These are phyloP conservation scores for Leptographium wingfieldii DNA, from an alignment of 2,329 filamentous ascomycete genomes.

Conservation along the genomic window DNA sequence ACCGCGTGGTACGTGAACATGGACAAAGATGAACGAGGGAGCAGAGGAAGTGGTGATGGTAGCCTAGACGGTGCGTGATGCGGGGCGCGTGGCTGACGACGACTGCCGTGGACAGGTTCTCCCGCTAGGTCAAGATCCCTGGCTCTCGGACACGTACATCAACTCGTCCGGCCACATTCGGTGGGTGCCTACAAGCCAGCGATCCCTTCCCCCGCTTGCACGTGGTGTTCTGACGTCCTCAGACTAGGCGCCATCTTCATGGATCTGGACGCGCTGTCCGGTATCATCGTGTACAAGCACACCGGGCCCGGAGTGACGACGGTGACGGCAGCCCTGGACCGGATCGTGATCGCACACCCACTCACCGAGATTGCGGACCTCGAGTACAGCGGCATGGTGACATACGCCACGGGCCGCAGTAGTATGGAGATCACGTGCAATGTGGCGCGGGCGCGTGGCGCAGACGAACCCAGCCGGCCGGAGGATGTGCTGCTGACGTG, in stretches of 20 bases:
- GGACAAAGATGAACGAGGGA: background rate
- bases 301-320: constrained; percentile 41
- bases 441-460: constrained; percentile 52
- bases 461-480: constrained; percentile 37
- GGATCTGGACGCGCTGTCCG: constrained; percentile 67
- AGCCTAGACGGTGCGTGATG: background rate
- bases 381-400: constrained; percentile 49
- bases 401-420: constrained; percentile 60
- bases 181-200: constrained; percentile 30
- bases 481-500: constrained; percentile 33
- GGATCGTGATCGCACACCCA: constrained; percentile 50
- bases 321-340: constrained; percentile 36
- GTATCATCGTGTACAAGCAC: constrained; percentile 62
- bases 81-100: background rate
- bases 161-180: constrained; percentile 64
- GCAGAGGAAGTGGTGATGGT: background rate
- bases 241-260: constrained; percentile 63
- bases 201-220: background rate
- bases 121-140: constrained; percentile 60
- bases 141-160: constrained; percentile 66
- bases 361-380: constrained; percentile 68
- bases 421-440: constrained; percentile 65
- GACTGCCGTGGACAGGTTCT: constrained; percentile 22
- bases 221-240: background rate
- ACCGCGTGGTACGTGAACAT: constrained; percentile 39